Evolutionary conservation across 163 green algal genomes (phyloP), one percentile per base, ranked within the genome.

Genomic region (Chlamydomonas reinhardtii): DNA sequence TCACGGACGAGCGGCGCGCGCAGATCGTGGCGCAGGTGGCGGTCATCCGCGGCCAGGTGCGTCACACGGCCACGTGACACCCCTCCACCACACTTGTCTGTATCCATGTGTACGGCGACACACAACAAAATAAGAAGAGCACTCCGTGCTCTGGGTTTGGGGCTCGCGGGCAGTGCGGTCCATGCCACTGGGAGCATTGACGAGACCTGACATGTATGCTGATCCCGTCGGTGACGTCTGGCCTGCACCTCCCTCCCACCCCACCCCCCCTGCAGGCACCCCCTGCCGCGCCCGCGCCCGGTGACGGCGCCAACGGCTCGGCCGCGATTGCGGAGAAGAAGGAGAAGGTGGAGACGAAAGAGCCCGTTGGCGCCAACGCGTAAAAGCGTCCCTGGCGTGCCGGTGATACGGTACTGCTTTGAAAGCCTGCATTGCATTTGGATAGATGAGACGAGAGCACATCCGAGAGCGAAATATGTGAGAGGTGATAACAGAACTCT

Each of bases 21-120:
- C 91, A 93, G 89, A 91, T 95, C 59, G 87, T 95, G 27, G 88
- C 85, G 37, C 82, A 88, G 73, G 82, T 88, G 54, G 80, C 80
- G 16, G 69, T 79, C 54, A 86, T 86, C 69, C 80, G 80, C 24
- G 79, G 79, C 48, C 79, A 85, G 69, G 31, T 34, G 62, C 4
- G 59, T 48, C 39, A 48, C 39, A 48, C 39, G n/a, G n/a, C n/a
- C n/a, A n/a, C n/a, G n/a, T n/a, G n/a, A n/a, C n/a, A n/a, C n/a
- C n/a, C n/a, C n/a, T n/a, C n/a, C n/a, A n/a, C n/a, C n/a, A n/a
- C n/a, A n/a, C n/a, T n/a, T n/a, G n/a, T n/a, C n/a, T n/a, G n/a
- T n/a, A n/a, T n/a, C n/a, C n/a, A n/a, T n/a, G n/a, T n/a, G n/a
- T n/a, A n/a, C n/a, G n/a, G n/a, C n/a, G n/a, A n/a, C n/a, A n/a